Evolutionary conservation across 2,329 filamentous ascomycete species (phyloP).

Genomic region (Endocalyx cinctus): DNA sequence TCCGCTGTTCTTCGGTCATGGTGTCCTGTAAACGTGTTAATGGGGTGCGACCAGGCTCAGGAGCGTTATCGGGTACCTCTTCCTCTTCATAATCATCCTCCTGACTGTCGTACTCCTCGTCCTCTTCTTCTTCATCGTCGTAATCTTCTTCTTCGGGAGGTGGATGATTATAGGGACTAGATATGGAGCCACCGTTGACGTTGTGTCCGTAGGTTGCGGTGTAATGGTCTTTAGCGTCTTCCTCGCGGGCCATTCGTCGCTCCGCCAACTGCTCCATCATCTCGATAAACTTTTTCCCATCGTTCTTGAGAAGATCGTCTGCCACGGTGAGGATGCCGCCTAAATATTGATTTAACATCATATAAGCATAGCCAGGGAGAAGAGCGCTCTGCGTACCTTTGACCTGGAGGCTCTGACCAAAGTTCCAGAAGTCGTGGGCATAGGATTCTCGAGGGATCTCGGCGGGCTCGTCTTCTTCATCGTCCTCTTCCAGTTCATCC

Average conservation of each 20-base stretch:
- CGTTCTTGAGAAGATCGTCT: slow-evolving; percentile 96
- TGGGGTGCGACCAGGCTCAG: too few relatives aligned
- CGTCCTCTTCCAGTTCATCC: slow-evolving; percentile 41
- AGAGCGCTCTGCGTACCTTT: slow-evolving; percentile 54
- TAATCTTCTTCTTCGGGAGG: slow-evolving; percentile 73
- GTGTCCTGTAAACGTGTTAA: slow-evolving; percentile 91
- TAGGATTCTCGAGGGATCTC: slow-evolving; percentile 57
- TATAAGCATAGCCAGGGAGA: slow-evolving; percentile 14
- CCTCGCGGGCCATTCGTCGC: slow-evolving; percentile 93
- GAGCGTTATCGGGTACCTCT: too few relatives aligned
- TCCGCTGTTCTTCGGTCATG: slow-evolving; percentile 97
- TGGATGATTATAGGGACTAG: slow-evolving; percentile 63
- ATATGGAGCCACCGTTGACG: slow-evolving; percentile 55
- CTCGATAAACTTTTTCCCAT: slow-evolving; percentile 98
- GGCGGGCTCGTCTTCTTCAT: slow-evolving; percentile 47
- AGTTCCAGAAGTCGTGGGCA: slow-evolving; percentile 88
- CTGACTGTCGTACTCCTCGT: slow-evolving; percentile 58
- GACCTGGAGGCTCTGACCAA: slow-evolving; percentile 94
- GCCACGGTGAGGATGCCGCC: slow-evolving; percentile 98
- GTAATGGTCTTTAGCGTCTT: slow-evolving; percentile 70
- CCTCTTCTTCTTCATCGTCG: slow-evolving; percentile 59
- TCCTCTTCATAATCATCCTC: slow-evolving; percentile 73
- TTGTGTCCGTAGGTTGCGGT: slow-evolving; percentile 53
- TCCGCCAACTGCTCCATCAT: slow-evolving; percentile 99
- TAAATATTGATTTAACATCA: too few relatives aligned